Evolutionary conservation across 2,329 filamentous ascomycete species (phyloP), one percentile per base, ranked within the genome.

Genomic region (Fusarium napiforme): DNA sequence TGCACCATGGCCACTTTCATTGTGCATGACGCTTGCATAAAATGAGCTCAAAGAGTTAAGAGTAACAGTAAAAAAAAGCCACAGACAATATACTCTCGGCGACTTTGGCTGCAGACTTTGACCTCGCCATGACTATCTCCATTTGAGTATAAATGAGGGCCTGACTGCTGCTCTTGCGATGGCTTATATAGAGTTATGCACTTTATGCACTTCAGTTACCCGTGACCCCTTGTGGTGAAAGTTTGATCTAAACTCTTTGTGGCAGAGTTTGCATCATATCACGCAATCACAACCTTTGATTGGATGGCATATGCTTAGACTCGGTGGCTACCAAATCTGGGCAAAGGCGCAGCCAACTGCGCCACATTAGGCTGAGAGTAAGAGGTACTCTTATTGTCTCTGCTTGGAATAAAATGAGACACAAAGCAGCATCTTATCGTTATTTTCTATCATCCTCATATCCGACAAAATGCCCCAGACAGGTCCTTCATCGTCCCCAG

Each of bases 391-490:
- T 19, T 45, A 14, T 26, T 19, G 18, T 28, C 43, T 21, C 10
- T 23, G 2, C 3, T 11, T 19, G 21, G 8, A 14, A n/a, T 49
- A 34, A 50, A 50, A 34, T 34, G 5, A 32, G 28, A n/a, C 15
- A 19, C 11, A 9, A 34, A n/a, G 14, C 30, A 37, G 15, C 49
- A 37, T 37, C 32, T 37, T 16, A n/a, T n/a, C 9, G 2, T 9
- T 10, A 34, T 12, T 36, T 15, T 7, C 37, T 18, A 3, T 19
- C n/a, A 47, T 34, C 6, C 19, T 26, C 1, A 50, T 21, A n/a
- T 19, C 11, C n/a, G 11, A 30, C 9, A 53, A 53, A 26, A 72
- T 72, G 64, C 68, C 68, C 23, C 64, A 40, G 19, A 61, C 69
- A 16, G 14, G 11, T 23, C 15, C 15, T 9, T 21, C 18, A 9